Evolutionary conservation across 352 stramenopile species (phyloP).

Genomic region (Pythium brassicae): DNA sequence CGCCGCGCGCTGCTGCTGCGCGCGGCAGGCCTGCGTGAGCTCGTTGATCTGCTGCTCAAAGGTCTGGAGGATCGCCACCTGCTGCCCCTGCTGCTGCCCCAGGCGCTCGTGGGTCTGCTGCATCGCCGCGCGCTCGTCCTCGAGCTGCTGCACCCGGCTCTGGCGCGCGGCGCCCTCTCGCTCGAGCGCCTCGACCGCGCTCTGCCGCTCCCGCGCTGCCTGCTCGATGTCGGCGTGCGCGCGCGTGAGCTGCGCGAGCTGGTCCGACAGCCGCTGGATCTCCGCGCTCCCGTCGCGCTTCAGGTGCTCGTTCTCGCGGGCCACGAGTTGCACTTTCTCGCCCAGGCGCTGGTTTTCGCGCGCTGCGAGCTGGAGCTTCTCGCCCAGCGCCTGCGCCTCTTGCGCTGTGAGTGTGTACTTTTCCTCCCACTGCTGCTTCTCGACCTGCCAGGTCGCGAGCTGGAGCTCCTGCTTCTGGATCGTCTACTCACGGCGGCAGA

Average conservation of each 20-base stretch:
- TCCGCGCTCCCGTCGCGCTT: constrained; percentile 50
- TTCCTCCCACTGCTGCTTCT: constrained; percentile 78
- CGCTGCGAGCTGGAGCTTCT: constrained; percentile 53
- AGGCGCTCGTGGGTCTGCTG: constrained; percentile 42
- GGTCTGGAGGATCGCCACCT: constrained; percentile 27
- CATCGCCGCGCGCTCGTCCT: constrained; percentile 30
- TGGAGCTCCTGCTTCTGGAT: constrained; percentile 64
- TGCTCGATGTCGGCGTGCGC: constrained; percentile 45
- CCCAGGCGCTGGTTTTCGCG: constrained; percentile 63
- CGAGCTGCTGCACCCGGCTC: constrained; percentile 40
- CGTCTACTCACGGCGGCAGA: constrained; percentile 14
- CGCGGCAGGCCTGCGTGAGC: constrained; percentile 35
- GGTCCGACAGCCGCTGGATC: constrained; percentile 41
- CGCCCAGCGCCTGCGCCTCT: constrained; percentile 64
- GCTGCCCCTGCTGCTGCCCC: constrained; percentile 31
- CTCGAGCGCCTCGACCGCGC: constrained; percentile 26
- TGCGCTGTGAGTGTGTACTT: constrained; percentile 55
- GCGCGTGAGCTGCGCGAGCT: constrained; percentile 45
- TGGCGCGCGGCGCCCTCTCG: constrained; percentile 36
- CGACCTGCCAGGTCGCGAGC: constrained; percentile 39
- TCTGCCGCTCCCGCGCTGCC: constrained; percentile 38
- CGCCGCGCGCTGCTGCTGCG: constrained; percentile 22
- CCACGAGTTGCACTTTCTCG: constrained; percentile 57
- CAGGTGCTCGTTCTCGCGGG: constrained; percentile 44
- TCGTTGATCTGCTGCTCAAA: constrained; percentile 44